A percentile compares a stretch with the other conserved stretches of the same genome.
phyloP scores from a whole-genome alignment of 371 early-diverging fungal species.

The Mucor sp. region DNA sequence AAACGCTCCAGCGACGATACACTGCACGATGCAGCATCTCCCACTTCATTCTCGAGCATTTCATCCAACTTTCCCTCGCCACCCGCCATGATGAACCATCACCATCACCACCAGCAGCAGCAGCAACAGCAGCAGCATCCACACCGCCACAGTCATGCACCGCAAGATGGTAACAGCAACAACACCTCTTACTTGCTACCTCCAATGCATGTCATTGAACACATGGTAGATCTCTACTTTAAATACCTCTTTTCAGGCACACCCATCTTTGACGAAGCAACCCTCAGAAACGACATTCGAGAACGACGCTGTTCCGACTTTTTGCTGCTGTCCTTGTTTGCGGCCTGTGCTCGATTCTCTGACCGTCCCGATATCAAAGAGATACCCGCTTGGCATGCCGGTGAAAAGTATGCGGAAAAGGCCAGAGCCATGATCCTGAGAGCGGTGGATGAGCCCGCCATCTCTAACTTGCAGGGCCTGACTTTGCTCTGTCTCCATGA shows the following conservation, averaged over 20 bases:
- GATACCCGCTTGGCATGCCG: slow-evolving; percentile 51
- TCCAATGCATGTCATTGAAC: slow-evolving; percentile 49
- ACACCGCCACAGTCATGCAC: background rate
- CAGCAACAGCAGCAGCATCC: background rate
- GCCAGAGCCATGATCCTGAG: slow-evolving; percentile 31
- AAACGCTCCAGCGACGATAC: slow-evolving; percentile 10
- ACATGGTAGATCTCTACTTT: slow-evolving; percentile 58
- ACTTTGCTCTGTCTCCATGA: slow-evolving; percentile 60
- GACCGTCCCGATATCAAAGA: slow-evolving; percentile 37
- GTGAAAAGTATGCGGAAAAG: slow-evolving; percentile 49
- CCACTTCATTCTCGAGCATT: slow-evolving; percentile 18
- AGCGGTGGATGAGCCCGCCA: slow-evolving; percentile 51
- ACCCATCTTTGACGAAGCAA: slow-evolving; percentile 54
- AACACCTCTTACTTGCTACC: slow-evolving; percentile 19
- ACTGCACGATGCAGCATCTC: slow-evolving; percentile 7
- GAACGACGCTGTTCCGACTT: slow-evolving; percentile 39
- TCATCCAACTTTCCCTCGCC: slow-evolving; percentile 19
- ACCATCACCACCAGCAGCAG: background rate
- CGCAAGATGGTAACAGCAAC: background rate
- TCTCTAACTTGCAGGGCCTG: slow-evolving; percentile 55
- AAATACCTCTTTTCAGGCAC: slow-evolving; percentile 43
- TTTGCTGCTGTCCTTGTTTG: slow-evolving; percentile 33
- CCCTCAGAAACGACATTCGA: slow-evolving; percentile 30
- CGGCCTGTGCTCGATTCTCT: slow-evolving; percentile 48
- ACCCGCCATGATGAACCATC: slow-evolving; percentile 1